These are phyloP conservation scores for Colletotrichum sp. DNA, from an alignment of 2,329 filamentous ascomycete species.

Conservation along the genomic window DNA sequence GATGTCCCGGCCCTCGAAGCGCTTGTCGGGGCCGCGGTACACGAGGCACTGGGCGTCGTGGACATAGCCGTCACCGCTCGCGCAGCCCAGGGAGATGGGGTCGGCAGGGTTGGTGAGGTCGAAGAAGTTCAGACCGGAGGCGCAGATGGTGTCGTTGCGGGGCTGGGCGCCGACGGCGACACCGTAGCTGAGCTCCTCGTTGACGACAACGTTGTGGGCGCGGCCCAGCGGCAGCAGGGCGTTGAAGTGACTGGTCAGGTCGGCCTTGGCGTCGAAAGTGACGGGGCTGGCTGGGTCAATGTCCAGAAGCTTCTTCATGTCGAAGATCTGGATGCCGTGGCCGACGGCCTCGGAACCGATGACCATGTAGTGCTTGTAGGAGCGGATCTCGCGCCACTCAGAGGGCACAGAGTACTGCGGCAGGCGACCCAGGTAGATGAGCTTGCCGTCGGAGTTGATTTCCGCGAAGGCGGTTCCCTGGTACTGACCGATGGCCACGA, in stretches of 20 bases:
- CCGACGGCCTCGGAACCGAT: conserved; percentile 44
- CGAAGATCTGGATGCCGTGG: conserved; percentile 67
- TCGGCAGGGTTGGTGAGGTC: conserved; percentile 60
- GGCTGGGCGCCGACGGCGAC: conserved; percentile 49
- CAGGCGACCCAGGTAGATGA: conserved; percentile 48
- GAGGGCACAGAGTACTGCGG: conserved; percentile 20
- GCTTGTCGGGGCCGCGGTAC: conserved; percentile 55
- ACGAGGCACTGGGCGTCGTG: conserved; percentile 65
- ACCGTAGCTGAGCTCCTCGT: conserved; percentile 52
- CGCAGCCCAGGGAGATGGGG: conserved; percentile 58
- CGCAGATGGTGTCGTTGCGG: conserved; percentile 43
- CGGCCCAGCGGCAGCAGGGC: conserved; percentile 27
- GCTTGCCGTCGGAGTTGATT: conserved; percentile 42
- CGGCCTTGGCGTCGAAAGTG: conserved; percentile 32
- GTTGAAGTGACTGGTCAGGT: conserved; percentile 37
- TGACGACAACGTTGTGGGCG: conserved; percentile 54
- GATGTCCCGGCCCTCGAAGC: conserved; percentile 54
- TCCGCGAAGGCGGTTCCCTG: conserved; percentile 53
- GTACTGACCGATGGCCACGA: conserved; percentile 46
- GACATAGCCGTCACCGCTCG: conserved; percentile 60
- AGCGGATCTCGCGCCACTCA: conserved; percentile 39
- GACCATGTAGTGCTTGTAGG: conserved; percentile 40
- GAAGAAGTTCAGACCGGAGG: conserved; percentile 61
- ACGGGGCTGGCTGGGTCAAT: conserved; percentile 44
- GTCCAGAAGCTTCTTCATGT: conserved; percentile 58